phyloP scores from a whole-genome alignment of 2,329 filamentous ascomycete species.

The Alternaria angustiovoidea region DNA sequence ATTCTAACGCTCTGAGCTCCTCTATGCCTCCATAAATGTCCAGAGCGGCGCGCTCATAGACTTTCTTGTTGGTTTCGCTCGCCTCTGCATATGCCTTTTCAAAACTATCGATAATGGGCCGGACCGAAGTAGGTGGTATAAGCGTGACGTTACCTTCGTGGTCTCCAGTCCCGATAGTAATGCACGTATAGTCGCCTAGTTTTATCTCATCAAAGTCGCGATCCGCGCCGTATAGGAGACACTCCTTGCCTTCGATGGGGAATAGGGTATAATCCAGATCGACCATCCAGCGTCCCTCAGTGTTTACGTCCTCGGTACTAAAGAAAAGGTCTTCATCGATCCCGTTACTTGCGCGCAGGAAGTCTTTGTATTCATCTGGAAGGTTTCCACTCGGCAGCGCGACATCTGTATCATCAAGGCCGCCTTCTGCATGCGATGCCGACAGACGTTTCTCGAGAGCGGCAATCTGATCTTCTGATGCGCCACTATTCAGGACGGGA shows the following conservation, averaged over 20 bases:
- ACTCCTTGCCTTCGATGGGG: neutral
- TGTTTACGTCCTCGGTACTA: neutral
- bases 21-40: constrained; percentile 14
- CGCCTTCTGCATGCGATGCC: neutral
- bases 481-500: neutral
- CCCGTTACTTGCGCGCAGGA: constrained; percentile 13
- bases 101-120: neutral
- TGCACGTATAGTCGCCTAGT: neutral
- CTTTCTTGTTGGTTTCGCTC: neutral
- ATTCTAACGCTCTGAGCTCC: constrained; percentile 9
- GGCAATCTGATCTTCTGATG: constrained; percentile 1
- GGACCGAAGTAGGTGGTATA: constrained; percentile 7
- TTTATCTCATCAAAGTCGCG: neutral
- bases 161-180: constrained; percentile 12
- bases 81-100: constrained; percentile 10
- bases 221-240: neutral
- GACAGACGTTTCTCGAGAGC: constrained; percentile 3
- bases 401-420: neutral
- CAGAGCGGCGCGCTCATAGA: constrained; percentile 9
- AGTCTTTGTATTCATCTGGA: constrained; percentile 13
- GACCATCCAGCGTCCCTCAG: neutral
- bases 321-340: constrained; percentile 6
- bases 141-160: constrained; percentile 9
- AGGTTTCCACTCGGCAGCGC: neutral
- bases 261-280: constrained; percentile 2